Conservation (phyloP, 1,139 yeast species). For the Geotrichum klebahnii region DNA sequence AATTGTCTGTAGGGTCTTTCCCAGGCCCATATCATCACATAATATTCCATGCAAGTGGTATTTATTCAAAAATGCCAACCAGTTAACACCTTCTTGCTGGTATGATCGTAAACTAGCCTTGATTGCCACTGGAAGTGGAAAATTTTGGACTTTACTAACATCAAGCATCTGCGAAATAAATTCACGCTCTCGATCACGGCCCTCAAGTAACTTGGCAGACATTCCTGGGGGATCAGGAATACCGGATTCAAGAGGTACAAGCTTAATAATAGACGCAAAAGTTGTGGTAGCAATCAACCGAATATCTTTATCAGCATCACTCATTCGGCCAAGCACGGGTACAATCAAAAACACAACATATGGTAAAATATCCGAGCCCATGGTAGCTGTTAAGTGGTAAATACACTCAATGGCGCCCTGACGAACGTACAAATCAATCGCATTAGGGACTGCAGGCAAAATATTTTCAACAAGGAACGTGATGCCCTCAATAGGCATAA, state of each 20-base stretch:
- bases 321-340: constrained; percentile 96
- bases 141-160: constrained; percentile 85
- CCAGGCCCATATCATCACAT: constrained; percentile 99
- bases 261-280: constrained; percentile 90
- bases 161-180: constrained; percentile 98
- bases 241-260: constrained; percentile 96
- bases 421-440: constrained; percentile 68
- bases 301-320: constrained; percentile 88
- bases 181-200: constrained; percentile 90
- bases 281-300: constrained; percentile 90
- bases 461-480: constrained; percentile 73
- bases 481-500: constrained; percentile 68
- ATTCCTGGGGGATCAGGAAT: constrained; percentile 93
- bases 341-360: constrained; percentile 93
- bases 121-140: constrained; percentile 83
- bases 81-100: constrained; percentile 97
- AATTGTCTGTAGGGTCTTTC: constrained; percentile 93
- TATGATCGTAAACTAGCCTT: constrained; percentile 90
- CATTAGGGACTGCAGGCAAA: constrained; percentile 76
- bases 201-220: constrained; percentile 77
- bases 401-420: constrained; percentile 94
- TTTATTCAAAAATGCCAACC: constrained; percentile 93
- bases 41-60: constrained; percentile 94
- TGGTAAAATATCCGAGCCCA: constrained; percentile 89
- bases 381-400: constrained; percentile 74